Percentiles rank a stretch among this genome's conserved stretches.
Evolutionary conservation across 345 rosid species (phyloP).

Genomic region (Trapa bicornis): DNA sequence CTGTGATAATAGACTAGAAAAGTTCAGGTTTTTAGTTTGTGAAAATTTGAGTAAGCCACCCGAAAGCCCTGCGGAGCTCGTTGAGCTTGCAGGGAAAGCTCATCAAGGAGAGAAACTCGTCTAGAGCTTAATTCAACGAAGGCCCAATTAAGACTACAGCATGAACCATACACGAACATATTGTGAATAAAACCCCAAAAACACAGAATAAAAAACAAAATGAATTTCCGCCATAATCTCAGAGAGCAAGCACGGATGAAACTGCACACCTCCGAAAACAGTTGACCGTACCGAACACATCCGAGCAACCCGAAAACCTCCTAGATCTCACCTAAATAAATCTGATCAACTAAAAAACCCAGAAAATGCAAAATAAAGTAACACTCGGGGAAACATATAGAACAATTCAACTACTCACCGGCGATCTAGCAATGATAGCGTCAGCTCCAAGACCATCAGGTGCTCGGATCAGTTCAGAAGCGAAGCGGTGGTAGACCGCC

Average conservation of each 20-base stretch:
- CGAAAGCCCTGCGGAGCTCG: not conserved
- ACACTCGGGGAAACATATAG: not conserved
- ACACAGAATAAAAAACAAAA: not conserved
- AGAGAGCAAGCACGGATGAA: not conserved
- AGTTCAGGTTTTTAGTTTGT: not conserved
- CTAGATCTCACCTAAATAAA: constrained; percentile 1
- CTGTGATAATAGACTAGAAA: not conserved
- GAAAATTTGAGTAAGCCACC: not conserved
- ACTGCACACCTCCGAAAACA: constrained; percentile 1
- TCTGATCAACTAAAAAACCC: not conserved
- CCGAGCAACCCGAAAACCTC: constrained; percentile 1
- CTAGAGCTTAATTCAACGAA: not conserved
- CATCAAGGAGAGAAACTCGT: not conserved
- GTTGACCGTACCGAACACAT: not conserved
- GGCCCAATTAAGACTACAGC: not conserved
- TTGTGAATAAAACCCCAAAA: not conserved
- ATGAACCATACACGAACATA: not conserved
- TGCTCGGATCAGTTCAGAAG: constrained; percentile 25
- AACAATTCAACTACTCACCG: constrained; percentile 30
- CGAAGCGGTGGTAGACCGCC: constrained; percentile 65
- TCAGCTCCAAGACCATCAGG: constrained; percentile 54
- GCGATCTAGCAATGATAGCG: constrained; percentile 44
- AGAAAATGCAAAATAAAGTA: no score
- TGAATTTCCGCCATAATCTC: not conserved
- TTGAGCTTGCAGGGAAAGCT: not conserved